phyloP scores from a whole-genome alignment of 768 basidiomycete species.

The Pulveroboletus sp. region DNA sequence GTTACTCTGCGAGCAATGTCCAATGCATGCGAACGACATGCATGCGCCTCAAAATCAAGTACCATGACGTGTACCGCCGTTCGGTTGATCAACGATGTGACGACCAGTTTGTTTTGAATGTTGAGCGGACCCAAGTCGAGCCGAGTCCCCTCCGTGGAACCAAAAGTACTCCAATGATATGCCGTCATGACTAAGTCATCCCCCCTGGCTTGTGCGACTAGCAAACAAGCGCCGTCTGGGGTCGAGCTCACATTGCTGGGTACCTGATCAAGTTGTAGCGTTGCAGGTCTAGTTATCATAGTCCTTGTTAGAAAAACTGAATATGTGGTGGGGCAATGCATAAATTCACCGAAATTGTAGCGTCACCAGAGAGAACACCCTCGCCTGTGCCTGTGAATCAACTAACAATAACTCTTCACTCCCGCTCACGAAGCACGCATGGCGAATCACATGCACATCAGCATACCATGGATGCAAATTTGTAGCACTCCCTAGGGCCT shows the following conservation, averaged over 20 bases:
- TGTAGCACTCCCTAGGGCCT: conserved; percentile 39
- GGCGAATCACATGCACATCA: conserved; percentile 25
- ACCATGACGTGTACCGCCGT: conserved; percentile 41
- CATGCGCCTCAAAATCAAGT: conserved; percentile 32
- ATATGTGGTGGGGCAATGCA: background rate
- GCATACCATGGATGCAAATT: conserved; percentile 45
- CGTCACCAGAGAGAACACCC: conserved; percentile 49
- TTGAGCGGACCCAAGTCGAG: conserved; percentile 33
- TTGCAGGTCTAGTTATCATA: conserved; percentile 41
- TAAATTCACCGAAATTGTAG: background rate
- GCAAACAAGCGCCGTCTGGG: conserved; percentile 54
- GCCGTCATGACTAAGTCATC: conserved; percentile 29
- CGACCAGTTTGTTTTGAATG: conserved; percentile 17
- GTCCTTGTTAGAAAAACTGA: background rate
- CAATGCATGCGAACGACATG: conserved; percentile 44
- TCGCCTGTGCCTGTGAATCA: conserved; percentile 41
- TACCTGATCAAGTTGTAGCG: conserved; percentile 34
- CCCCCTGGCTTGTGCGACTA: conserved; percentile 30
- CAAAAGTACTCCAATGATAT: conserved; percentile 59
- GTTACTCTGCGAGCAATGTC: conserved; percentile 55
- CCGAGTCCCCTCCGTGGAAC: conserved; percentile 44
- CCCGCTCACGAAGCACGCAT: conserved; percentile 45
- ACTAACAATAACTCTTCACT: conserved; percentile 53
- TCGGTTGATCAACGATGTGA: conserved; percentile 48
- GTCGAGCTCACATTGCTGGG: conserved; percentile 39